phyloP scores from a whole-genome alignment of 139 green algal genomes.

The Haematococcus sp. region DNA sequence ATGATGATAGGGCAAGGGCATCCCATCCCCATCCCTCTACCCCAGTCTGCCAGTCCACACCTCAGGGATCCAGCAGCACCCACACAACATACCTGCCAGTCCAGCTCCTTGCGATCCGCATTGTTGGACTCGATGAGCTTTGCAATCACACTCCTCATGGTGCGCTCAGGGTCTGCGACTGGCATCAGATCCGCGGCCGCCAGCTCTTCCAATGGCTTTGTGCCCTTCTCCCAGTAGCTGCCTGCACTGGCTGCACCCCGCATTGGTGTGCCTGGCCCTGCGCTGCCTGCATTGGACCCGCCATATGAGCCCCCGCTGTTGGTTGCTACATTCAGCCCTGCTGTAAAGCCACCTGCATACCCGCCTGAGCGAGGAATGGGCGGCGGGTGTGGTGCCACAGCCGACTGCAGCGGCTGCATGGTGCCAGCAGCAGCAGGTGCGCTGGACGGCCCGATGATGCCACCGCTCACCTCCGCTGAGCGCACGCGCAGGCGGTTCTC shows the following conservation, averaged over 20 bases:
- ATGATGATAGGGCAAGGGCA: too few relatives aligned
- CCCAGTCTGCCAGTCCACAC: neutral
- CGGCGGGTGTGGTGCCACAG: constrained; percentile 15
- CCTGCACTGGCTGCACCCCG: neutral
- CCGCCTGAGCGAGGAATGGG: neutral
- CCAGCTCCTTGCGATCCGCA: constrained; percentile 74
- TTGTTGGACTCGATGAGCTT: constrained; percentile 58
- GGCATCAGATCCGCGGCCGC: constrained; percentile 41
- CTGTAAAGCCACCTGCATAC: neutral
- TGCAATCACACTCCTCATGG: constrained; percentile 26
- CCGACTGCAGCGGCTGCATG: neutral
- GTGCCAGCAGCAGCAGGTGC: neutral
- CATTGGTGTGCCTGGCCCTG: constrained; percentile 6
- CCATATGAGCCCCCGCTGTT: too few relatives aligned
- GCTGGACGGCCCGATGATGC: neutral
- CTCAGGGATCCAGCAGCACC: neutral
- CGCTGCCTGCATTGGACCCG: neutral
- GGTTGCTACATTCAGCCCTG: too few relatives aligned
- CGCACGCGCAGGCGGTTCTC: constrained; percentile 8
- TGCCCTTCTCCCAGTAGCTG: constrained; percentile 24
- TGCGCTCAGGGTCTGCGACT: neutral
- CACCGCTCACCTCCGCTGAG: constrained; percentile 4
- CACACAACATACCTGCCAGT: constrained; percentile 57
- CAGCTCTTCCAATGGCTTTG: constrained; percentile 31
- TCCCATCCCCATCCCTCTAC: too few relatives aligned